Percentiles rank a stretch among this genome's conserved stretches.
Conservation (phyloP, 2,329 filamentous ascomycete genomes). For the Penicillium sp. region DNA sequence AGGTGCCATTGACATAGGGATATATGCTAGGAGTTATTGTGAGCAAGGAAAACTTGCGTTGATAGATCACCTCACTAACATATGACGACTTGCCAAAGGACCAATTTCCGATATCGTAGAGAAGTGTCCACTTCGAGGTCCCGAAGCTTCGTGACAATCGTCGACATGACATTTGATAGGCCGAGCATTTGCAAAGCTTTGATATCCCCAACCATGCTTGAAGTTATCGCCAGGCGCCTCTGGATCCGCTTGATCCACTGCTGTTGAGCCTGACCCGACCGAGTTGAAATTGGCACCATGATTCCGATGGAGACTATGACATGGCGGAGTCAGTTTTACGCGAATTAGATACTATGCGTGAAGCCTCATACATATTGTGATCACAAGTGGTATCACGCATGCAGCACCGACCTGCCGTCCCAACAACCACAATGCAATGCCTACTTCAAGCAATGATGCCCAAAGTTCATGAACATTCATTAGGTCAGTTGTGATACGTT, state of each 20-base stretch:
- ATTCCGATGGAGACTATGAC: not conserved
- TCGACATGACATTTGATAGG: not conserved
- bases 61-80: too few relatives aligned
- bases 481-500: conserved; percentile 21
- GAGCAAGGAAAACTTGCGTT: too few relatives aligned
- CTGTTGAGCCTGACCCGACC: not conserved
- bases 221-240: not conserved
- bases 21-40: too few relatives aligned
- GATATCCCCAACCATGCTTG: not conserved
- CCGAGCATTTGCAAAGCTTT: conserved; percentile 1
- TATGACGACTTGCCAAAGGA: too few relatives aligned
- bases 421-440: conserved; percentile 13
- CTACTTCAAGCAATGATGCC: conserved; percentile 6
- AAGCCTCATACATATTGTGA: conserved; percentile 4
- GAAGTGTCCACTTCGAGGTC: not conserved
- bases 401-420: conserved; percentile 12
- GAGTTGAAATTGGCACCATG: not conserved
- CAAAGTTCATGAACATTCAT: conserved; percentile 19
- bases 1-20: too few relatives aligned
- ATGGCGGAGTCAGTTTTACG: not conserved
- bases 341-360: too few relatives aligned
- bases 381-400: conserved; percentile 6
- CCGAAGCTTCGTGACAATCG: not conserved
- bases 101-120: not conserved
- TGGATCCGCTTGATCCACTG: not conserved